Evolutionary conservation across 2,329 filamentous ascomycete genomes (phyloP).

Genomic region (Verticillium isaacii): DNA sequence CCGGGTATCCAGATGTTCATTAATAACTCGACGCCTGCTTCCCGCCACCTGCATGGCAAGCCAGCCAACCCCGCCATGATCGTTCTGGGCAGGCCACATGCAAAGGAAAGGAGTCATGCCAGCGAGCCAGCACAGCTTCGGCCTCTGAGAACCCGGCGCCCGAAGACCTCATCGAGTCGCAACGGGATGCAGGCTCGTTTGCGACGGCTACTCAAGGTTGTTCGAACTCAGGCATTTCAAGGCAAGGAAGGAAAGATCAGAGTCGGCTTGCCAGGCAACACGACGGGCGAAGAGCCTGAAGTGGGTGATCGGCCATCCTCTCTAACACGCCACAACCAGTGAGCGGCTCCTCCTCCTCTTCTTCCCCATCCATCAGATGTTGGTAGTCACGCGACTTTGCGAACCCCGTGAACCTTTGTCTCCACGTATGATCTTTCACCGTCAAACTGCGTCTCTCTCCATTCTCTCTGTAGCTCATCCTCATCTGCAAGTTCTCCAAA

Average conservation of each 20-base stretch:
- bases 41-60: not conserved
- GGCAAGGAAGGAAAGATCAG: not conserved
- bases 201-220: not conserved
- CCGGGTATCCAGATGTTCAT: conserved; percentile 2
- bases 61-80: not conserved
- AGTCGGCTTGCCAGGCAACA: not conserved
- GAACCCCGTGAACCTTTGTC: not conserved
- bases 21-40: not conserved
- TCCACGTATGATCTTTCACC: not conserved
- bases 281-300: not conserved
- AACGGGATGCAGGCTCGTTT: not conserved
- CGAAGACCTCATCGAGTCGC: not conserved
- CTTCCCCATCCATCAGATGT: not conserved
- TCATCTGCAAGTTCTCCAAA: not conserved
- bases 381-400: not conserved
- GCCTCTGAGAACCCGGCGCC: not conserved
- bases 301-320: not conserved
- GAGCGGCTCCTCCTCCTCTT: not conserved
- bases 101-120: not conserved
- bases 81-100: not conserved
- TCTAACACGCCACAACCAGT: not conserved
- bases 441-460: not conserved
- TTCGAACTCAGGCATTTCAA: not conserved
- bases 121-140: not conserved
- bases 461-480: not conserved